Conservation (phyloP, 179 eudicot genomes). For the Spergularia azorica region DNA sequence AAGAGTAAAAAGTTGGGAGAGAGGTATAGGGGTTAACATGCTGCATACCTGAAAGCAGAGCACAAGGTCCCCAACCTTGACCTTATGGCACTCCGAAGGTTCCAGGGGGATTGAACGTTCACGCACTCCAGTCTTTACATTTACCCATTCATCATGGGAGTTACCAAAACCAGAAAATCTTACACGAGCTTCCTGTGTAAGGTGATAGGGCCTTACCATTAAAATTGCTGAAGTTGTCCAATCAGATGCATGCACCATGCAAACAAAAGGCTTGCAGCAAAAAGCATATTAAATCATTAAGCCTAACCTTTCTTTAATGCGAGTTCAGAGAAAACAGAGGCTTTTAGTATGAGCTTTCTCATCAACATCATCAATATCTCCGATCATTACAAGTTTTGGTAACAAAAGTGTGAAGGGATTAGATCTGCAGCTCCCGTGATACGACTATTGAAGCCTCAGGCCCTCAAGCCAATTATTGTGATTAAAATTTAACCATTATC, state of each 20-base stretch:
- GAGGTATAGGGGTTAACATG: no score
- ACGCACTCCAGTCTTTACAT: conserved; percentile 58
- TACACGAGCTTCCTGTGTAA: conserved; percentile 78
- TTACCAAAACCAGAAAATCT: conserved; percentile 77
- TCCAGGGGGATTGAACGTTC: conserved; percentile 90
- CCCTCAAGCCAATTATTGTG: no score
- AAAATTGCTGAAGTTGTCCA: not conserved
- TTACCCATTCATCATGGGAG: conserved; percentile 90
- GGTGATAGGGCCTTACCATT: conserved; percentile 14
- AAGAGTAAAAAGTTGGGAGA: not conserved
- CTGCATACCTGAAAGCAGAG: conserved; percentile 76
- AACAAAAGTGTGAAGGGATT: no score
- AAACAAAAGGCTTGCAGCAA: not conserved
- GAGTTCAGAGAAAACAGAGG: not conserved
- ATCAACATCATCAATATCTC: no score
- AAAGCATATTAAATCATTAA: not conserved
- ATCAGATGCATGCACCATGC: conserved; percentile 1
- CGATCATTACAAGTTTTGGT: no score
- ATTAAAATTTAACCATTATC: no score
- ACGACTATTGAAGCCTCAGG: no score
- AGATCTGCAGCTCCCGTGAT: no score
- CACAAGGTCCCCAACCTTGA: conserved; percentile 80
- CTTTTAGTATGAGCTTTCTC: no score
- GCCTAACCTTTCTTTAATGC: no score
- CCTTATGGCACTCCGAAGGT: conserved; percentile 76